Percentiles rank a stretch among this genome's conserved stretches.
These are phyloP conservation scores for Globisporangium radiosum DNA, from an alignment of 352 stramenopile species.

Conservation along the genomic window DNA sequence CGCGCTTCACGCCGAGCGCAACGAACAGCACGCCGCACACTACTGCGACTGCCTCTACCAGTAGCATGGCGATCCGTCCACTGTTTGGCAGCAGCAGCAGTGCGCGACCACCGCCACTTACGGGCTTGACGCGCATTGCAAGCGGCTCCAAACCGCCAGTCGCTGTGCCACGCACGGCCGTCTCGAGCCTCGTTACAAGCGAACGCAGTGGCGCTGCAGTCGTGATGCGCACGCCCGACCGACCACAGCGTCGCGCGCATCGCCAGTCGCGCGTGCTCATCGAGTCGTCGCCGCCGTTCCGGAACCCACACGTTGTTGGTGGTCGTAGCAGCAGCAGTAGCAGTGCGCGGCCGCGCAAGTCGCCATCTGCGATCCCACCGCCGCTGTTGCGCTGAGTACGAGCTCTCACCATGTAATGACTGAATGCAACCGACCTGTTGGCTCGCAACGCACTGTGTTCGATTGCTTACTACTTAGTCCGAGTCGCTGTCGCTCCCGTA, in stretches of 20 bases:
- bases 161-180: slow-evolving; percentile 4
- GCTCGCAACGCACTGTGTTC: too few species aligned
- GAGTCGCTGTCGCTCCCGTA: slow-evolving; percentile 73
- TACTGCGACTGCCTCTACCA: background rate
- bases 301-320: slow-evolving; percentile 27
- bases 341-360: slow-evolving; percentile 16
- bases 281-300: slow-evolving; percentile 69
- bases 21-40: slow-evolving; percentile 10
- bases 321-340: slow-evolving; percentile 5
- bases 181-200: slow-evolving; percentile 9
- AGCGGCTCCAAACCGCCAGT: background rate
- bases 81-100: background rate
- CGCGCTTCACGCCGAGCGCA: slow-evolving; percentile 13
- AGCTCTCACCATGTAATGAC: too few species aligned
- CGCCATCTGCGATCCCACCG: slow-evolving; percentile 10
- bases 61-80: background rate
- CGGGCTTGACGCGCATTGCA: background rate
- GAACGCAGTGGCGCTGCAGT: slow-evolving; percentile 16
- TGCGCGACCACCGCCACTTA: background rate
- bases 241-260: slow-evolving; percentile 44
- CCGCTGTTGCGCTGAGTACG: slow-evolving; percentile 17
- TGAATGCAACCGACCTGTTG: too few species aligned
- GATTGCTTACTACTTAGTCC: slow-evolving; percentile 4
- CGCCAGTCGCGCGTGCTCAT: slow-evolving; percentile 49
- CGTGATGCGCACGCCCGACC: slow-evolving; percentile 76